Percentiles rank a stretch among this genome's conserved stretches.
phyloP scores from a whole-genome alignment of 2,329 filamentous ascomycete genomes.

The Cladosporium phlei region DNA sequence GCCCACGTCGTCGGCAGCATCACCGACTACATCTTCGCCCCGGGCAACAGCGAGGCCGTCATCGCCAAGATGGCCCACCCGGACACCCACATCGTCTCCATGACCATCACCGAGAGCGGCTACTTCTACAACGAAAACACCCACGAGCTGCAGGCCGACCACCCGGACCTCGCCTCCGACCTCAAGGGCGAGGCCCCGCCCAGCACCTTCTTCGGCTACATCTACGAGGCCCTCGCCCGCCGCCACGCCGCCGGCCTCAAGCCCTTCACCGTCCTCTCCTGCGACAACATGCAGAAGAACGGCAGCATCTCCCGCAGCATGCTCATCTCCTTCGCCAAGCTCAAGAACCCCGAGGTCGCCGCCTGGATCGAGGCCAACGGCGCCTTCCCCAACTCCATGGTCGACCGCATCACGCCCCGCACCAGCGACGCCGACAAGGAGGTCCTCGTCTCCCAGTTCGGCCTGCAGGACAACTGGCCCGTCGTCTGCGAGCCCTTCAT shows the following conservation, averaged over 20 bases:
- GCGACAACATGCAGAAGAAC: conserved; percentile 57
- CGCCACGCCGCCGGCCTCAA: conserved; percentile 45
- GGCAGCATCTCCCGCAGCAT: conserved; percentile 50
- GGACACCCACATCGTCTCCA: conserved; percentile 51
- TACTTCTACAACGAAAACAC: conserved; percentile 57
- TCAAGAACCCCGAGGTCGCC: conserved; percentile 45
- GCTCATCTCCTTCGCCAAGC: conserved; percentile 48
- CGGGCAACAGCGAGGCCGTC: conserved; percentile 49
- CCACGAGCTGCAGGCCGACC: conserved; percentile 47
- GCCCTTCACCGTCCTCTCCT: conserved; percentile 53
- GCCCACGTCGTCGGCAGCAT: conserved; percentile 50
- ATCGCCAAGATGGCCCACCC: conserved; percentile 53
- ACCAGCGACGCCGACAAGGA: conserved; percentile 44
- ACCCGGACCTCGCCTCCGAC: conserved; percentile 49
- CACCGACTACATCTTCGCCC: conserved; percentile 50
- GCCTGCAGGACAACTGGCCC: conserved; percentile 49
- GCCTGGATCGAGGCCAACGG: conserved; percentile 47
- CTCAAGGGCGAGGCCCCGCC: conserved; percentile 43
- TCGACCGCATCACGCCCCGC: conserved; percentile 53
- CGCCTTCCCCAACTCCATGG: conserved; percentile 53
- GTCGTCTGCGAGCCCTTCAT: conserved; percentile 54
- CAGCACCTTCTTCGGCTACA: conserved; percentile 49
- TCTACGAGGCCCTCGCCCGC: conserved; percentile 47
- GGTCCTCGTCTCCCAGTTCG: conserved; percentile 42
- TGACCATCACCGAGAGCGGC: conserved; percentile 54